Evolutionary conservation across 2,329 filamentous ascomycete species (phyloP).

Genomic region (Cladosporium oxysporum): DNA sequence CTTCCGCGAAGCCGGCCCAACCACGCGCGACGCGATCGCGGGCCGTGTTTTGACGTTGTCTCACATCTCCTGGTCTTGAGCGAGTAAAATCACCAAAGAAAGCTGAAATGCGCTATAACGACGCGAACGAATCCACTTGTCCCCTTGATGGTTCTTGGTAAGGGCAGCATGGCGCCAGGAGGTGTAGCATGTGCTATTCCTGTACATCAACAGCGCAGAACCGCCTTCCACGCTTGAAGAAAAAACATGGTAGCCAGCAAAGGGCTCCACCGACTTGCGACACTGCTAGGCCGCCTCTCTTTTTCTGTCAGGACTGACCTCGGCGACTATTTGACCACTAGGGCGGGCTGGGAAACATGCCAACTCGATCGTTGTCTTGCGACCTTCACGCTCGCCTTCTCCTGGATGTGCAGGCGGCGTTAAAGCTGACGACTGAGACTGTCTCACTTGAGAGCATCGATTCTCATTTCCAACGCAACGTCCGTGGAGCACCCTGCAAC

Average conservation of each 20-base stretch:
- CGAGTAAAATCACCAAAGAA: background rate
- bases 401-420: background rate
- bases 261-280: conserved; percentile 8
- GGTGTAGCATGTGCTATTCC: background rate
- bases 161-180: background rate
- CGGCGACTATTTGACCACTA: background rate
- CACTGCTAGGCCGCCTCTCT: background rate
- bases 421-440: conserved; percentile 11
- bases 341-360: conserved; percentile 6
- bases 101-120: background rate
- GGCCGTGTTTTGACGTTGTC: conserved; percentile 14
- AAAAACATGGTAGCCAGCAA: background rate
- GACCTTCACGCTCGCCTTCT: conserved; percentile 13
- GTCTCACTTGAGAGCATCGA: conserved; percentile 1
- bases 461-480: conserved; percentile 18
- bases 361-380: background rate
- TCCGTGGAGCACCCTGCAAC: background rate
- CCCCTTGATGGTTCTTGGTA: conserved; percentile 1
- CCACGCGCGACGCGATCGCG: conserved; percentile 8
- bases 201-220: background rate
- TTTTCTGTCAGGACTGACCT: background rate
- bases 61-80: conserved; percentile 9
- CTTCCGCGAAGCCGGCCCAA: background rate
- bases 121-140: background rate
- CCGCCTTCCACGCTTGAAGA: background rate